Evolutionary conservation across 208 protist species (phyloP).

Genomic region (Tetramitus jugosus): DNA sequence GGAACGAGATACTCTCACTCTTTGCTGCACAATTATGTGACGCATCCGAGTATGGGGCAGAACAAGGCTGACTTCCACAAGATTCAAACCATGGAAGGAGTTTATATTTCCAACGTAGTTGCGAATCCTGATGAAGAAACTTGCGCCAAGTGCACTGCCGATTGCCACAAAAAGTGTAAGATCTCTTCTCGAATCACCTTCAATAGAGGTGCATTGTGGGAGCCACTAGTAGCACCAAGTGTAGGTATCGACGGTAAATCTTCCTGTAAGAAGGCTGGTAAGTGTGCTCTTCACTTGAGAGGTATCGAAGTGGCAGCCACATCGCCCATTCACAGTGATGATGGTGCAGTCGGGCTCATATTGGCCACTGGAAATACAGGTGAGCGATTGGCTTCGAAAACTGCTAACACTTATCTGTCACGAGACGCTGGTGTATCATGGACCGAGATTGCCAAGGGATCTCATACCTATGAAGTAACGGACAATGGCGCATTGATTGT

Average conservation of each 20-base stretch:
- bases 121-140: neutral
- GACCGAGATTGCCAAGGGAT: slow-evolving; percentile 15
- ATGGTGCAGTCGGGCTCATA: slow-evolving; percentile 10
- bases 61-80: neutral
- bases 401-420: slow-evolving; percentile 1
- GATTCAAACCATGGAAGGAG: neutral
- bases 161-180: slow-evolving; percentile 4
- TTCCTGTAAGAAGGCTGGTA: neutral
- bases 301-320: neutral
- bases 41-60: neutral
- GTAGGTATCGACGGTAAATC: neutral
- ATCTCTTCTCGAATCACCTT: neutral
- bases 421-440: slow-evolving; percentile 6
- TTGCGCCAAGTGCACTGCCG: neutral
- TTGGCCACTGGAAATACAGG: slow-evolving; percentile 8
- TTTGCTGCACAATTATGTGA: no score
- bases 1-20: neutral
- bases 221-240: neutral
- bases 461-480: neutral
- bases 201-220: neutral
- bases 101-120: slow-evolving; percentile 2
- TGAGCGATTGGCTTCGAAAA: neutral
- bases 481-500: slow-evolving; percentile 1
- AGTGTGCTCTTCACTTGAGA: neutral
- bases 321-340: neutral